Evolutionary conservation across 441 rosid genomes (phyloP), one percentile per base, ranked within the genome.

Genomic region (Eruca vesicaria): DNA sequence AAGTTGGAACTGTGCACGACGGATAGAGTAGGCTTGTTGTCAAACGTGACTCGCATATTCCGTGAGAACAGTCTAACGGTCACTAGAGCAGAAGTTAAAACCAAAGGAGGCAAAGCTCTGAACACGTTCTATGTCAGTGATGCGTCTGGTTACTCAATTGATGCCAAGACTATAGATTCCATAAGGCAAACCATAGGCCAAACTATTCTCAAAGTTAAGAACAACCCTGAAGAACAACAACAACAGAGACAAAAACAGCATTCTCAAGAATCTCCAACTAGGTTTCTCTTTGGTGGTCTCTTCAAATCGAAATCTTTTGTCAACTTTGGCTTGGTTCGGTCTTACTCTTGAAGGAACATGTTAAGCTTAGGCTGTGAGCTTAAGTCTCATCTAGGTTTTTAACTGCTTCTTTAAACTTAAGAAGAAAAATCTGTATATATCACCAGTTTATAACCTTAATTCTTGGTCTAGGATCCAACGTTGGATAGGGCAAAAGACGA

Each of bases 231-330:
- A 23, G 26, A 23, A n/a, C 50, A 86, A 21, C 35, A 66, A 35
- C 59, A 77, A 20, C 69, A 72, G 41, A 52, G 68, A 43, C 81
- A 68, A 35, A 93, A 89, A 82, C 36, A 75, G 19, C 72, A 41
- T 16, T 61, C 97, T 20, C 94, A 86, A 28, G 98, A 87, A 23
- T 88, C 98, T 14, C 87, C 96, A 0, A 82, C 92, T 0, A 86
- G 96, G 79, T 91, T 86, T 82, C 92, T 93, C 56, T 90, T 93
- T 63, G 86, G 96, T 8, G 94, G 96, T 71, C 88, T 93, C 70
- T 93, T 91, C 83, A 91, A 85, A 86, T 88, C 94, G 10, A 89
- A 90, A 73, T 93, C 97, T 75, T 90, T 91, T 59, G 97, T 89
- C 60, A 89, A 93, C 82, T 91, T 89, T 53, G 94, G 97, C 29